Conservation (phyloP, 768 basidiomycete species). For the Termitomyces sp. region DNA sequence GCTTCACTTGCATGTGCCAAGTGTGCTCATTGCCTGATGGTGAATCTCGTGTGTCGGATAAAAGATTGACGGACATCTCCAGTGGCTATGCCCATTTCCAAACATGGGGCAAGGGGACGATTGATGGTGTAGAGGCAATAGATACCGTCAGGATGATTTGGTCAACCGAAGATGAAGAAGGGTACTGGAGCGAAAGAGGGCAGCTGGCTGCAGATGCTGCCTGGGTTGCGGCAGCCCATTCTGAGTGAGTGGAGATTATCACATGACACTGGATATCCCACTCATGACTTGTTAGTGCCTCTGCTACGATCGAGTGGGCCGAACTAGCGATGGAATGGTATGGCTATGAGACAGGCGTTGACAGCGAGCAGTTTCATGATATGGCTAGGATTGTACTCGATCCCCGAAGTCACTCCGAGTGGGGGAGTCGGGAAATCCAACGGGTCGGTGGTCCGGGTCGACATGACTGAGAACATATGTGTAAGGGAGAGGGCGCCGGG, state of each 20-base stretch:
- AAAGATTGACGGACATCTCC: constrained; percentile 42
- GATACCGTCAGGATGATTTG: constrained; percentile 48
- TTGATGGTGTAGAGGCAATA: constrained; percentile 50
- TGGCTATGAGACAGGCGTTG: constrained; percentile 49
- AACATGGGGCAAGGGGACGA: constrained; percentile 42
- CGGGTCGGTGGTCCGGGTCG: constrained; percentile 30
- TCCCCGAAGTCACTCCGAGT: constrained; percentile 44
- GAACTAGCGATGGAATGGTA: constrained; percentile 49
- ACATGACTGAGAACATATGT: constrained; percentile 6
- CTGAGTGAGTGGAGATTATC: constrained; percentile 43
- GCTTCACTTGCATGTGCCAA: constrained; percentile 55
- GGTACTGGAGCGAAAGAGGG: constrained; percentile 65
- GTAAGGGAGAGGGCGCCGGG: background rate
- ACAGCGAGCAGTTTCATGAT: constrained; percentile 44
- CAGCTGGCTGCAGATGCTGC: constrained; percentile 58
- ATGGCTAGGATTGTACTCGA: constrained; percentile 29
- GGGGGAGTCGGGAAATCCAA: constrained; percentile 38
- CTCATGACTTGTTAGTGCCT: constrained; percentile 28
- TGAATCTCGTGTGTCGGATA: constrained; percentile 49
- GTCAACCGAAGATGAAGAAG: constrained; percentile 56
- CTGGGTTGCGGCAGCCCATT: constrained; percentile 58
- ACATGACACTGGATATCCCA: constrained; percentile 2
- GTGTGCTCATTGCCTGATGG: constrained; percentile 53
- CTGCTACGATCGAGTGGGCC: constrained; percentile 50
- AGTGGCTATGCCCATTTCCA: constrained; percentile 41